Base-by-base conservation (phyloP, 805 yeast genomes). In the Sungouiozyma ichnusensis region DNA sequence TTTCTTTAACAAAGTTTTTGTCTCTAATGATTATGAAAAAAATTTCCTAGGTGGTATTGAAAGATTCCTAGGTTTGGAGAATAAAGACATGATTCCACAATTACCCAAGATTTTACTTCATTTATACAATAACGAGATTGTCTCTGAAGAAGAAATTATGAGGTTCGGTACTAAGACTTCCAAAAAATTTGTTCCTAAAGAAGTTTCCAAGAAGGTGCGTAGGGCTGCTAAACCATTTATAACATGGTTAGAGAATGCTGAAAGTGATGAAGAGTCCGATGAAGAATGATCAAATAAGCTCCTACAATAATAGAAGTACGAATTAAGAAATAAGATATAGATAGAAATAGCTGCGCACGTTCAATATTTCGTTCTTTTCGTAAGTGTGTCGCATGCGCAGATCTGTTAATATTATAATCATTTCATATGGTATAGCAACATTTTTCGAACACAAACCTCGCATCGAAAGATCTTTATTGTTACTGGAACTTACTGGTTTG, bases 21-120 rank as follows among this genome's bases (percentile, higher is more conserved):
- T 78, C 37, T 64, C 77, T 40, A 70, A 69, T 42, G 80, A 76
- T 40, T 85, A 77, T 57, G 96, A 92, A 68, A 82, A 78, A 67
- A 85, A 95, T 9, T 77, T 92, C 53, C 72, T 92, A 46, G 98
- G 99, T 55, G 99, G 98, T 49, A 72, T 92, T 52, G 99, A 92
- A 71, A 81, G 97, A 62, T 77, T 85, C 60, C 68, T 90, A 50
- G 97, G 97, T 46, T 65, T 84, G 45, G 84, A 80, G 57, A 78
- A 84, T 54, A 84, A 82, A 35, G 77, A 72, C 29, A 71, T 87
- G 53, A 77, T 86, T 55, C 73, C 81, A 43, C 55, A 67, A 40
- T 74, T 90, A 42, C 92, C 97, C 50, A 86, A 85, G 64, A 78
- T 92, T 48, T 71, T 92, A 55, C 76, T 85, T 66, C 72, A 76